Evolutionary conservation across 176 grass and related monocot species (phyloP), one percentile per base, ranked within the genome.

Genomic region (Hyparrhenia diplandra): DNA sequence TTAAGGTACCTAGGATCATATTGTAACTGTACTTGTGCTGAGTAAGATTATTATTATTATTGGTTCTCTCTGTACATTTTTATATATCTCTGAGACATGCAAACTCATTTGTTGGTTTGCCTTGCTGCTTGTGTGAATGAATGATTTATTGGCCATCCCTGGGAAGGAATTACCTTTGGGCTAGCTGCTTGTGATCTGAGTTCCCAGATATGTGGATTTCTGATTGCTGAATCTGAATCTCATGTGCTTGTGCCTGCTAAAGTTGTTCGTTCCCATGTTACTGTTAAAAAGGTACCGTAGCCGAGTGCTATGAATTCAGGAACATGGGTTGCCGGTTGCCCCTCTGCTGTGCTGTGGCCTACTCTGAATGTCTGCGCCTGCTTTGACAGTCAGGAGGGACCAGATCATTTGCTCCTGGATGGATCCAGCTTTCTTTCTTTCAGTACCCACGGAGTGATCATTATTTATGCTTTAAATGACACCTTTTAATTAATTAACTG

Each of bases 301-400:
- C 24, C n/a, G 27, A 79, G 27, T 35, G 76, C 60, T 37, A 66
- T 66, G 27, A 49, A 79, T 79, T 79, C 17, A 14, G 40, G 76
- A 79, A 79, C 76, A 79, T 79, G 76, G 76, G 71, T 23, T 74
- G 71, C 23, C 36, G 23, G 21, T 69, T 54, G 49, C 6, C 18
- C 45, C n/a, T n/a, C n/a, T n/a, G n/a, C n/a, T 5, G 41, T 42
- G 41, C 41, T 13, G 47, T n/a, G n/a, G n/a, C n/a, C n/a, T n/a
- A n/a, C n/a, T n/a, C n/a, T n/a, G n/a, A n/a, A n/a, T n/a, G n/a
- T n/a, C n/a, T n/a, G n/a, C n/a, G n/a, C n/a, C n/a, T n/a, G n/a
- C n/a, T n/a, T n/a, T n/a, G n/a, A n/a, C n/a, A n/a, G n/a, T n/a
- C n/a, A n/a, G n/a, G n/a, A n/a, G n/a, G n/a, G n/a, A n/a, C n/a